Evolutionary conservation across 1,139 yeast genomes (phyloP).

Genomic region (Martiniozyma asiatica): DNA sequence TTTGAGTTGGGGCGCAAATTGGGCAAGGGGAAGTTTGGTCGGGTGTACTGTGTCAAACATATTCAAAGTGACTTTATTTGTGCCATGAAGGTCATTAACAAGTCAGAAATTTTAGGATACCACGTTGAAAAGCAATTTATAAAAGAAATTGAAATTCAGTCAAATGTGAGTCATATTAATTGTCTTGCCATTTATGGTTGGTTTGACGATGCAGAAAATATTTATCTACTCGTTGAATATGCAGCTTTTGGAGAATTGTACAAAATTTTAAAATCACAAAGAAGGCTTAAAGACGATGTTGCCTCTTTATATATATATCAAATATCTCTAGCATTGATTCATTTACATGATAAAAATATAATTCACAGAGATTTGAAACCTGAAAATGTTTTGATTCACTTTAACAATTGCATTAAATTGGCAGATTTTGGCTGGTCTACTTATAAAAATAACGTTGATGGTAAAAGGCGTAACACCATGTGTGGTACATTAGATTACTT

Average conservation of each 20-base stretch:
- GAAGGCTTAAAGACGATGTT: conserved; percentile 55
- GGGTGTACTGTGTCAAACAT: conserved; percentile 82
- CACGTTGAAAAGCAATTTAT: conserved; percentile 82
- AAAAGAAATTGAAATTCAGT: conserved; percentile 86
- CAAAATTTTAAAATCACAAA: conserved; percentile 49
- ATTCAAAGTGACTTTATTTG: conserved; percentile 65
- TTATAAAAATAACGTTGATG: conserved; percentile 37
- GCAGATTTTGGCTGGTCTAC: conserved; percentile 98
- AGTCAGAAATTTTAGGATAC: conserved; percentile 59
- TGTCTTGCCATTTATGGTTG: conserved; percentile 75
- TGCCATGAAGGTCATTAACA: conserved; percentile 87
- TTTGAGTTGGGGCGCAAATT: conserved; percentile 81
- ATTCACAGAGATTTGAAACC: conserved; percentile 92
- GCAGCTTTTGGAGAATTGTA: conserved; percentile 83
- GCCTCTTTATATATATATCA: conserved; percentile 78
- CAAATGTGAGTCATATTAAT: conserved; percentile 63
- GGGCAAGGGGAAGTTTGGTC: conserved; percentile 91
- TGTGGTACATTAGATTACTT: conserved; percentile 93
- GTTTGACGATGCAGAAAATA: conserved; percentile 69
- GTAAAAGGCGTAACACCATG: conserved; percentile 52
- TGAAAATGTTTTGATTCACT: conserved; percentile 70
- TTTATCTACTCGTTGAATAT: conserved; percentile 75
- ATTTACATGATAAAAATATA: conserved; percentile 66
- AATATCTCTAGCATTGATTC: conserved; percentile 65
- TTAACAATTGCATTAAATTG: conserved; percentile 61